Evolutionary conservation across 495 filamentous ascomycete genomes (phyloP), one percentile per base, ranked within the genome.

Genomic region (Trichoderma reesei): DNA sequence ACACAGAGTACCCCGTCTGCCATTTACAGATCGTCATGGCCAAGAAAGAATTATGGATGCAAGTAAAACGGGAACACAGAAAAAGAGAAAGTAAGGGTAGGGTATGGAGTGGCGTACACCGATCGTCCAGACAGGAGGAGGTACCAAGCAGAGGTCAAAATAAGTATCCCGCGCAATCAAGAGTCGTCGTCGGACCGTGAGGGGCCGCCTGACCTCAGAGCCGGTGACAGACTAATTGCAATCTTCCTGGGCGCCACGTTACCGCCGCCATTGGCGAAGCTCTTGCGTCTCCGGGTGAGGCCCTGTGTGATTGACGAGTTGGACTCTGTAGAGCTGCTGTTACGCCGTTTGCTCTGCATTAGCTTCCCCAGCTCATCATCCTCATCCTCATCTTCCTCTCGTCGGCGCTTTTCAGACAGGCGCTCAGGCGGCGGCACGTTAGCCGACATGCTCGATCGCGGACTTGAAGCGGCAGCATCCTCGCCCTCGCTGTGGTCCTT

Each of bases 321-420:
- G 20, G 72, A 76, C 3, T 68, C 69, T 39, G 72, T 73, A 6
- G 71, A 69, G 36, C 70, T 76, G 67, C 79, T 83, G 63, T 80
- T 90, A 65, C 89, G 80, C 54, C 87, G 81, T 73, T 92, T 91
- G 64, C 82, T 82, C 42, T 80, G 80, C 9, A 86, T 79, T 65
- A 94, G 79, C 71, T 91, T 93, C 26, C 82, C 83, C 31, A 96
- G 74, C 64, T 88, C 90, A 67, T 96, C 91, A 60, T 96, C 92
- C 67, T 96, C 91, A 59, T 96, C 92, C 48, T 92, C 89, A 63
- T 87, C 84, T 67, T 96, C 91, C 68, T 96, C 92, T 44, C 94
- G 83, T 51, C 94, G 82, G 64, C 94, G 89, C 71, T 96, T 96
- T 74, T 96, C 92, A 0, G 91, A 85, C n/a, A 96, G 69, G 63